Percentiles rank a stretch among this genome's conserved stretches.
phyloP scores from a whole-genome alignment of 306 rosid species.

The Quercus dentata region DNA sequence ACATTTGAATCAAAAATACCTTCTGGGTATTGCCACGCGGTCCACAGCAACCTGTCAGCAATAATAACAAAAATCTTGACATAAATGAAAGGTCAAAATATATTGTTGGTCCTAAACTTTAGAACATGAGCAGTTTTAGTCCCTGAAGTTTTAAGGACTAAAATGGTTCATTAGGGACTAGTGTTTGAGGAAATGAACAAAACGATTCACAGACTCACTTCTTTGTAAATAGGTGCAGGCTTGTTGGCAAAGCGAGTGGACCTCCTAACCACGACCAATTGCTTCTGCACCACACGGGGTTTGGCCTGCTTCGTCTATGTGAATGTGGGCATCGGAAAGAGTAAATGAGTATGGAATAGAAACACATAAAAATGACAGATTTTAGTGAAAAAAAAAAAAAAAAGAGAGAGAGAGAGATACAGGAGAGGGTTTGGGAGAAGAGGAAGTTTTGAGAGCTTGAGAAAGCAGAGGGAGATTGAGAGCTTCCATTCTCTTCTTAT shows the following conservation, averaged over 20 bases:
- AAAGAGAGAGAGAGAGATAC: conserved; percentile 5
- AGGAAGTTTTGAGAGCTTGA: conserved; percentile 35
- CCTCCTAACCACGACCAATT: conserved; percentile 59
- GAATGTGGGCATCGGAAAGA: neutral
- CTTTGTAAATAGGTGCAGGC: neutral
- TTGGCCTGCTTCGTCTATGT: conserved; percentile 46
- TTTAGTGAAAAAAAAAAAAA: too few relatives aligned
- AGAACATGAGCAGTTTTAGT: too few relatives aligned
- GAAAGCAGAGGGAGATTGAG: conserved; percentile 64
- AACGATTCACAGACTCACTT: neutral
- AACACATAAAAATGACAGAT: neutral
- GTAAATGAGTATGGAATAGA: neutral
- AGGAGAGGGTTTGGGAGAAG: conserved; percentile 52
- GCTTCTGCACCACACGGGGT: conserved; percentile 37
- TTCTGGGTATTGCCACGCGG: conserved; percentile 49
- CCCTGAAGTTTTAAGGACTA: too few relatives aligned
- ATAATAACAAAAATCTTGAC: too few relatives aligned
- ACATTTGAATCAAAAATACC: conserved; percentile 25
- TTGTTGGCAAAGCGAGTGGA: conserved; percentile 65
- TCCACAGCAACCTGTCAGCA: conserved; percentile 40
- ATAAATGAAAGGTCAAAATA: neutral
- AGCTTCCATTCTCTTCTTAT: conserved; percentile 72
- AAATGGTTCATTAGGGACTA: too few relatives aligned
- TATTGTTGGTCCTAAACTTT: too few relatives aligned
- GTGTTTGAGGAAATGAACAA: neutral